These are phyloP conservation scores for Centella asiatica DNA, from an alignment of 129 eudicot genomes.

Conservation along the genomic window DNA sequence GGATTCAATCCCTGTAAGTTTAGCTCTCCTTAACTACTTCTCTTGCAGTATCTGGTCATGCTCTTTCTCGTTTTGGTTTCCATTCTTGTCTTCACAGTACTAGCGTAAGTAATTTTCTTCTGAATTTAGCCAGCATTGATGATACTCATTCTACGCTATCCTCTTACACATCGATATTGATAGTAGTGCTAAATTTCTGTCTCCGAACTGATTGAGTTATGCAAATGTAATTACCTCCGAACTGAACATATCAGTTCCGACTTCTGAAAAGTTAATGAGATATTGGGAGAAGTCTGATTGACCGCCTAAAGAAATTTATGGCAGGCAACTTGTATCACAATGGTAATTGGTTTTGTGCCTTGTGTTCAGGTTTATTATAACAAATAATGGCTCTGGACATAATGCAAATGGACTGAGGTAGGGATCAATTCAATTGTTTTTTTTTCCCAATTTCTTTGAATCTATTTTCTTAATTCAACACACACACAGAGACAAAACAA, in stretches of 20 bases:
- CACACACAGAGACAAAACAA: no score
- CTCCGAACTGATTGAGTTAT: neutral
- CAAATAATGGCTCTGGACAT: conserved; percentile 90
- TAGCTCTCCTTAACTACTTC: conserved; percentile 25
- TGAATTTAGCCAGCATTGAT: conserved; percentile 2
- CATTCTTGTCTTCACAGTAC: conserved; percentile 72
- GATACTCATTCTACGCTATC: neutral
- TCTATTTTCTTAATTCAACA: neutral
- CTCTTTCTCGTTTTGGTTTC: conserved; percentile 72
- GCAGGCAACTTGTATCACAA: neutral
- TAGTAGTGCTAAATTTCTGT: no score
- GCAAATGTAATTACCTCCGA: neutral
- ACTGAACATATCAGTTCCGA: neutral
- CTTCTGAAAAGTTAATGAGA: no score
- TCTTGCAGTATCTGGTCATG: conserved; percentile 69
- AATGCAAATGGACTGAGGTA: conserved; percentile 68
- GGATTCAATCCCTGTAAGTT: conserved; percentile 5
- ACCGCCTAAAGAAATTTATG: neutral
- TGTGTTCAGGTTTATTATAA: conserved; percentile 65
- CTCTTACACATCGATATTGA: neutral
- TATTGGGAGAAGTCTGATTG: neutral
- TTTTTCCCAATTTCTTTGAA: neutral
- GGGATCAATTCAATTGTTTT: conserved; percentile 2
- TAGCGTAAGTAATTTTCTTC: conserved; percentile 56
- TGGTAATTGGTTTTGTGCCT: neutral